Conservation (phyloP, 2,329 filamentous ascomycete species). For the Zymoseptoria tritici region DNA sequence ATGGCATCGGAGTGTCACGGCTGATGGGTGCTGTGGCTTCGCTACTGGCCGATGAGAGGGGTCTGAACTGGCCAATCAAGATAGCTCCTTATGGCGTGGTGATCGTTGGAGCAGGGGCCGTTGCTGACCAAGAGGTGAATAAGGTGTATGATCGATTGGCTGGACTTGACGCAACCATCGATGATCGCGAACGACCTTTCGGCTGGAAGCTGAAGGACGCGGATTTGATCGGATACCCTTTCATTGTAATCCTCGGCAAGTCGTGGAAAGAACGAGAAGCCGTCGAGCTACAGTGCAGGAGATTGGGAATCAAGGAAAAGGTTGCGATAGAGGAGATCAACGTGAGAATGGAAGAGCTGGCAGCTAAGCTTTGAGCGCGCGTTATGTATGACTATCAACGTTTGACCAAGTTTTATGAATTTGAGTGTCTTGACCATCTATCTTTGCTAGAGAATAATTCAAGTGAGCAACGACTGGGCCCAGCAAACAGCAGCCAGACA, state of each 20-base stretch:
- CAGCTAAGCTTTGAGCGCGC: slow-evolving; percentile 11
- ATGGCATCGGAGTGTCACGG: slow-evolving; percentile 88
- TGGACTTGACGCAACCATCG: slow-evolving; percentile 56
- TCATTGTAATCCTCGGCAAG: slow-evolving; percentile 72
- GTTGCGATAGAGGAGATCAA: slow-evolving; percentile 7
- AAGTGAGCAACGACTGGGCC: neutral
- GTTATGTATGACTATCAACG: neutral
- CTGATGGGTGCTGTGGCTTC: slow-evolving; percentile 83
- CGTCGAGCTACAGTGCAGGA: slow-evolving; percentile 75
- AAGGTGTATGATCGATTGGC: slow-evolving; percentile 51
- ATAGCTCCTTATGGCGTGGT: slow-evolving; percentile 80
- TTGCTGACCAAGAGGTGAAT: slow-evolving; percentile 11
- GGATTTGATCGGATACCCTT: slow-evolving; percentile 79
- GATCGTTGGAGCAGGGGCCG: slow-evolving; percentile 46
- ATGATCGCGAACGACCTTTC: slow-evolving; percentile 60
- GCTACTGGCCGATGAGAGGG: slow-evolving; percentile 60
- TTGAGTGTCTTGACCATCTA: neutral
- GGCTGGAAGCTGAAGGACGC: slow-evolving; percentile 87
- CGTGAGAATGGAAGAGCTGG: slow-evolving; percentile 9
- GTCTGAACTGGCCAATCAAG: slow-evolving; percentile 77
- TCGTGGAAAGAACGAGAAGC: slow-evolving; percentile 50
- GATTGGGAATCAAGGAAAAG: slow-evolving; percentile 52
- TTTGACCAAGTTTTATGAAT: neutral
- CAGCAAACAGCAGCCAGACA: neutral
- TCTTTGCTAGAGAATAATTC: too few relatives aligned